Base-by-base conservation (phyloP, 2,329 filamentous ascomycete species). In the Ophiostoma angusticollis region DNA sequence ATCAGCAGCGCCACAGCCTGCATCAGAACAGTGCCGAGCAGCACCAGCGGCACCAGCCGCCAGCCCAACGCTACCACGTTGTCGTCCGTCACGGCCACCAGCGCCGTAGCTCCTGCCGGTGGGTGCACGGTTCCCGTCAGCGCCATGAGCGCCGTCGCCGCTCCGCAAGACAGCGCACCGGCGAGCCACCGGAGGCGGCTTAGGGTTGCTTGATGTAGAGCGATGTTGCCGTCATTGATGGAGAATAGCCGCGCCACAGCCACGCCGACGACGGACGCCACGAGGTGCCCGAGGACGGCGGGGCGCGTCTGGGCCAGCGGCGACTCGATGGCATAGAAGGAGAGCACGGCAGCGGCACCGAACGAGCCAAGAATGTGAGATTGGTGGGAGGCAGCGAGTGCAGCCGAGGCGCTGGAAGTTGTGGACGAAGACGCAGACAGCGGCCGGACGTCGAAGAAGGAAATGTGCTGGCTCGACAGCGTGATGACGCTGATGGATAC, bases 251-350 rank as follows among this genome's bases (percentile, higher is more conserved):
- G 83, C 36, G 67, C 66, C 36, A 83, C 65, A 21, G 60, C 57
- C 11, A 84, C 65, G 9, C 79, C 80, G 24, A 78, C 60, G 4
- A 75, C 27, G 9, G 74, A 67, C 2, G 77, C 66, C 30, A 84
- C 54, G 22, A 80, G 39, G 52, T 86, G 80, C n/a, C 79, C 77
- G 6, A 78, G 44, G 12, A 86, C 54, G 30, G 73, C 68, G 54
- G 80, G 84, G 18, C 81, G 75, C 1, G 82, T 82, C 51, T 86
- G 81, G 0, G 80, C 67, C 21, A 86, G 69, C 0, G 81, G 80
- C 0, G 79, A 79, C 35, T 81, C 74, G 48, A 84, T 78, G 33
- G 74, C 67, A 49, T 78, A 77, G 56, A 82, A 86, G 50, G 82
- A 72, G 27, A 86, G 68, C n/a, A 86, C 78, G 12, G 81, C 80